Conservation (phyloP, 768 basidiomycete genomes). For the Leucosporidium scottii region DNA sequence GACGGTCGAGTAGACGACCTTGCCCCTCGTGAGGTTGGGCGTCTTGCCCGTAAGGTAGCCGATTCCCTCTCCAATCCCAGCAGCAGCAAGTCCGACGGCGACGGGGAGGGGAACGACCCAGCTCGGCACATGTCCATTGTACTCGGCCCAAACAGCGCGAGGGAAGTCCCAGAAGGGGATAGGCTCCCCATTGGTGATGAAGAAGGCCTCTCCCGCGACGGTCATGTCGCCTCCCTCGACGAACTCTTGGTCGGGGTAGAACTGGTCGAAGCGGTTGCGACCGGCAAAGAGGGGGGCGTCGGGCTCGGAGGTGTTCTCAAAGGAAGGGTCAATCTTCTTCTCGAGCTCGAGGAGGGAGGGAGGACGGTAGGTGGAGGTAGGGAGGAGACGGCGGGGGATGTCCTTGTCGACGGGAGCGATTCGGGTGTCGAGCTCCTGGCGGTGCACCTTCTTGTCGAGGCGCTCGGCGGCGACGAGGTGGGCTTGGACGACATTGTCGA, state of each 20-base stretch:
- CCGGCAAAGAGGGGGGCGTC: conserved; percentile 27
- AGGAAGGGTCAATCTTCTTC: conserved; percentile 22
- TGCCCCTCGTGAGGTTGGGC: conserved; percentile 75
- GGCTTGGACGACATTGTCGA: conserved; percentile 87
- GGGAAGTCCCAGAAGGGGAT: conserved; percentile 93
- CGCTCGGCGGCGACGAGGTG: conserved; percentile 91
- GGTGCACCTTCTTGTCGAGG: conserved; percentile 46
- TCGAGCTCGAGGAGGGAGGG: conserved; percentile 18
- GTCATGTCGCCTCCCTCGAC: conserved; percentile 39
- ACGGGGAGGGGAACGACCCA: conserved; percentile 26
- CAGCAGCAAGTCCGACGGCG: conserved; percentile 51
- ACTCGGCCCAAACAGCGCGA: conserved; percentile 66
- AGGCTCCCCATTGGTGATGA: conserved; percentile 95
- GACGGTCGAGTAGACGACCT: conserved; percentile 71
- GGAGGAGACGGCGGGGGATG: conserved; percentile 25
- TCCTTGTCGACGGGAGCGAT: conserved; percentile 39
- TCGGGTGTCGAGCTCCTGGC: conserved; percentile 44
- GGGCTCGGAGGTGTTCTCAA: conserved; percentile 11
- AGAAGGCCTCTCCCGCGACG: conserved; percentile 89
- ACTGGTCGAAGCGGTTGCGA: conserved; percentile 38
- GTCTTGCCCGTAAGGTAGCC: conserved; percentile 67
- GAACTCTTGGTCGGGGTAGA: conserved; percentile 10
- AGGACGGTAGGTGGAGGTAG: conserved; percentile 29
- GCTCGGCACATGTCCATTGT: conserved; percentile 44
- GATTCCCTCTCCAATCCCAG: conserved; percentile 64